These are phyloP conservation scores for Eutrema salsugineum DNA, from an alignment of 441 rosid genomes.

Conservation along the genomic window DNA sequence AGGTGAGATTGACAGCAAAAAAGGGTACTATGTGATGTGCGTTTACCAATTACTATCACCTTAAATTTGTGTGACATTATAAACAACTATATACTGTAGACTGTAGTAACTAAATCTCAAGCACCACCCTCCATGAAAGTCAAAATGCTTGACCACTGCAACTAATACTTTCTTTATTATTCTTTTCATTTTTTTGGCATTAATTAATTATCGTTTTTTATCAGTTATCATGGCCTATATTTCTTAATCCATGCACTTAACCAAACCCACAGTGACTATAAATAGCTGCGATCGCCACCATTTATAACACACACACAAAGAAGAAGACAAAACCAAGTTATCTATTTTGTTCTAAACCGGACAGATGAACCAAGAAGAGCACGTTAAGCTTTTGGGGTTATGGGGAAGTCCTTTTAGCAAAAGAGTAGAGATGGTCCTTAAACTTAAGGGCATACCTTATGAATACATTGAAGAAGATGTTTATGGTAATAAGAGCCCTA, in stretches of 20 bases:
- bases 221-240: neutral
- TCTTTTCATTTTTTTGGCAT: neutral
- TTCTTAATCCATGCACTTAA: neutral
- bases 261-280: neutral
- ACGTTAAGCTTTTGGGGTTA: constrained; percentile 33
- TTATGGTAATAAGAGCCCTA: constrained; percentile 32
- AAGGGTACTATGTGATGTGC: too few species aligned
- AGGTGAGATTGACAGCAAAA: too few species aligned
- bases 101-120: too few species aligned
- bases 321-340: neutral
- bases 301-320: neutral
- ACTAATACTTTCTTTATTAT: neutral
- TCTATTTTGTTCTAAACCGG: neutral
- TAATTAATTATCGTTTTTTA: neutral
- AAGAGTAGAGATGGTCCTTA: constrained; percentile 41
- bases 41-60: too few species aligned
- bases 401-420: constrained; percentile 43
- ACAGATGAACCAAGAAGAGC: constrained; percentile 30
- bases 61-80: too few species aligned
- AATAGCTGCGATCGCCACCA: neutral
- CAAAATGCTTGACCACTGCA: neutral
- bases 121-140: neutral
- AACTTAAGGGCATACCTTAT: constrained; percentile 40
- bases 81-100: too few species aligned
- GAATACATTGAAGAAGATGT: constrained; percentile 46